Evolutionary conservation across 768 basidiomycete genomes (phyloP).

Genomic region (Favolaschia claudopus): DNA sequence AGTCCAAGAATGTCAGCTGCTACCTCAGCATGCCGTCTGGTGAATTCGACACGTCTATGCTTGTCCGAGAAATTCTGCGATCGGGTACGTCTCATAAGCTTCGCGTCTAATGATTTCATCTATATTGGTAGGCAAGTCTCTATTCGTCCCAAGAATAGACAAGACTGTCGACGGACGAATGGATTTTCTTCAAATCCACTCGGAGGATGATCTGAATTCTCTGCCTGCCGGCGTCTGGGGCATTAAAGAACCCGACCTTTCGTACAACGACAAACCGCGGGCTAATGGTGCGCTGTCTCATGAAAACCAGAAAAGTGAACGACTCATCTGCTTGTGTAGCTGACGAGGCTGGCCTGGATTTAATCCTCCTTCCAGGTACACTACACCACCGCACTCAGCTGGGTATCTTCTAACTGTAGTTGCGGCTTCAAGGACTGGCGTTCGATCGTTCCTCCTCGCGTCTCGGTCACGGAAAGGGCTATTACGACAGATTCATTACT

Average conservation of each 20-base stretch:
- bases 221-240: constrained; percentile 76
- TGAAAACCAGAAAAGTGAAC: constrained; percentile 2
- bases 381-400: constrained; percentile 17
- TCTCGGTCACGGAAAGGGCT: constrained; percentile 85
- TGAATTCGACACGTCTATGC: constrained; percentile 64
- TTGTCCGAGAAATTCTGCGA: constrained; percentile 52
- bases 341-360: constrained; percentile 55
- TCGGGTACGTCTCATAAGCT: not conserved
- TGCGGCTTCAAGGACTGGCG: constrained; percentile 62
- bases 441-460: constrained; percentile 75
- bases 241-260: constrained; percentile 68
- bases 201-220: constrained; percentile 60
- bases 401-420: not conserved
- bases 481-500: constrained; percentile 79
- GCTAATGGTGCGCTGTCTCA: constrained; percentile 51
- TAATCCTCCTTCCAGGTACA: constrained; percentile 75
- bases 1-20: constrained; percentile 64
- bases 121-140: constrained; percentile 56
- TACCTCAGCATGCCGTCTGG: constrained; percentile 81
- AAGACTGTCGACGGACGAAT: constrained; percentile 54
- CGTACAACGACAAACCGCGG: constrained; percentile 54
- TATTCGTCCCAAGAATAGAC: constrained; percentile 76
- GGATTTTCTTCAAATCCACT: constrained; percentile 72
- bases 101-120: not conserved
- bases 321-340: constrained; percentile 35